Conservation (phyloP, 345 rosid genomes). For the Crucihimalaya himalaica region DNA sequence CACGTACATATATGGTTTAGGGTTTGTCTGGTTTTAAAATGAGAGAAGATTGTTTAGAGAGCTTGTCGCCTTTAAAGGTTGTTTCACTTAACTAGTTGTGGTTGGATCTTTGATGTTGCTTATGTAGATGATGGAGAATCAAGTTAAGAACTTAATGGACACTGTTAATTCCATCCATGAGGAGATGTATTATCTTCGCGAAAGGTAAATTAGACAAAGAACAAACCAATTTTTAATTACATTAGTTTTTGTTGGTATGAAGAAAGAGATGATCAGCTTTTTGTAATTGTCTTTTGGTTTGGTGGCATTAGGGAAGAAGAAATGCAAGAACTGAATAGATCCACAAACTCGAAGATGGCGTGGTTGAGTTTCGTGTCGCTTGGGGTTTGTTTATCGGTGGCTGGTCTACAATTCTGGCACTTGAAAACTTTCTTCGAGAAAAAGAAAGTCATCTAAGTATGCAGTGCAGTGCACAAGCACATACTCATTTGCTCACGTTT, state of each 20-base stretch:
- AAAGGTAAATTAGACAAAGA: conserved; percentile 52
- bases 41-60: neutral
- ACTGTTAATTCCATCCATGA: conserved; percentile 62
- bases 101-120: conserved; percentile 28
- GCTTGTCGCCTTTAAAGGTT: neutral
- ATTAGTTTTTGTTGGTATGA: neutral
- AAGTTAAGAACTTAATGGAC: conserved; percentile 67
- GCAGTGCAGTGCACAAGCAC: too few species aligned
- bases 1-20: neutral
- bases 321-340: conserved; percentile 30
- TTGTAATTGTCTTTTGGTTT: neutral
- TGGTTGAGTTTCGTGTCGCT: conserved; percentile 30
- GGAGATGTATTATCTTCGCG: conserved; percentile 79
- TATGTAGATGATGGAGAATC: conserved; percentile 63
- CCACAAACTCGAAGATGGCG: conserved; percentile 36
- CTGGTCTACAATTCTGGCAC: conserved; percentile 36
- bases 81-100: neutral
- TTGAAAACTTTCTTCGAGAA: conserved; percentile 36
- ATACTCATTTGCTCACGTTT: conserved; percentile 2
- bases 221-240: neutral
- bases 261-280: conserved; percentile 5
- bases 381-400: conserved; percentile 31
- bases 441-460: conserved; percentile 37
- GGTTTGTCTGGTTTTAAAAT: neutral
- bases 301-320: conserved; percentile 25